These are phyloP conservation scores for Phytophthora boehmeriae DNA, from an alignment of 352 stramenopile genomes.

Conservation along the genomic window DNA sequence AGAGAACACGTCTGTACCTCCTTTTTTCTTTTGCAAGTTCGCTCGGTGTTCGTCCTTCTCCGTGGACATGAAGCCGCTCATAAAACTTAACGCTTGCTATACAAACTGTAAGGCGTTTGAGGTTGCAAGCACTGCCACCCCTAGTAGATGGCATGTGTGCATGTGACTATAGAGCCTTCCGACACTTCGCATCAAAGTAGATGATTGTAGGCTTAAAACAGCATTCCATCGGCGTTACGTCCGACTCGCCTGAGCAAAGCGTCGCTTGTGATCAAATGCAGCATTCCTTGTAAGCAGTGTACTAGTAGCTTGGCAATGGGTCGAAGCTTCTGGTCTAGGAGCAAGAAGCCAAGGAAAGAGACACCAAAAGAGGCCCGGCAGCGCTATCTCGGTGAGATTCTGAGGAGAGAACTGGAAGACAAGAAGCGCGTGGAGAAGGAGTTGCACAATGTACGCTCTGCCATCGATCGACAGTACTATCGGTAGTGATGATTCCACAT, in stretches of 20 bases:
- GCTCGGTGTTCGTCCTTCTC: slow-evolving; percentile 56
- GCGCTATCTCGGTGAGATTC: slow-evolving; percentile 44
- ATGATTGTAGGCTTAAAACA: neutral
- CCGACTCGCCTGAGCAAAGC: too few relatives aligned
- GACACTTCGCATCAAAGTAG: slow-evolving; percentile 45
- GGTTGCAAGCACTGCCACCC: slow-evolving; percentile 61
- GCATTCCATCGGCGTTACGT: too few relatives aligned
- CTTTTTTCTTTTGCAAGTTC: slow-evolving; percentile 59
- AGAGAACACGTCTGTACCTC: slow-evolving; percentile 56
- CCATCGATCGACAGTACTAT: too few relatives aligned
- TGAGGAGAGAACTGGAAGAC: slow-evolving; percentile 44
- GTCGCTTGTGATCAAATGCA: too few relatives aligned
- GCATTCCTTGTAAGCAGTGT: too few relatives aligned
- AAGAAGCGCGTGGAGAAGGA: slow-evolving; percentile 45
- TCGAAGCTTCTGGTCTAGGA: slow-evolving; percentile 10
- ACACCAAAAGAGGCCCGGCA: slow-evolving; percentile 44
- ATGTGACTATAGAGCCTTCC: slow-evolving; percentile 79
- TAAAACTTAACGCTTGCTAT: slow-evolving; percentile 61
- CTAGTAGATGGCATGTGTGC: slow-evolving; percentile 40
- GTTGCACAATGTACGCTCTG: slow-evolving; percentile 50
- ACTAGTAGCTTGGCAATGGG: neutral
- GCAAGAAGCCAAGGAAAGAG: slow-evolving; percentile 40
- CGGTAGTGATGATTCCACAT: too few relatives aligned
- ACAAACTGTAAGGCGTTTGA: slow-evolving; percentile 71
- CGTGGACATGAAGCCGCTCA: slow-evolving; percentile 50